Evolutionary conservation across 73 alveolate species (phyloP).

Genomic region (Paramecium primaurelia): DNA sequence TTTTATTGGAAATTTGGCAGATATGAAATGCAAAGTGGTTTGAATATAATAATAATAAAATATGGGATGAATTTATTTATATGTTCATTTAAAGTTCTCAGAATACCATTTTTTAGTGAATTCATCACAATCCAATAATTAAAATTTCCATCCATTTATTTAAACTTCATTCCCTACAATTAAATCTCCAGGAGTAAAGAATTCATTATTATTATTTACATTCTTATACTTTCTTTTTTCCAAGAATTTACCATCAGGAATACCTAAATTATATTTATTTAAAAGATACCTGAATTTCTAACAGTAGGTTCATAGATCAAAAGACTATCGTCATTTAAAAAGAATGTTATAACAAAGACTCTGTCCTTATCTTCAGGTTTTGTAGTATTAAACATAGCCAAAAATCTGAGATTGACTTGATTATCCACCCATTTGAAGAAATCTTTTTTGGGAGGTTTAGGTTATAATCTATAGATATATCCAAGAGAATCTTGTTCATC

Average conservation of each 20-base stretch:
- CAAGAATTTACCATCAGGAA: constrained; percentile 85
- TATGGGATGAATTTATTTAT: background rate
- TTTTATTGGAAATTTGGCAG: background rate
- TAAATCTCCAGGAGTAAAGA: constrained; percentile 79
- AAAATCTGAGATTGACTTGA: constrained; percentile 86
- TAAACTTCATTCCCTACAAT: constrained; percentile 82
- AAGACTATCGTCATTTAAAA: constrained; percentile 89
- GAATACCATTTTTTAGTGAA: constrained; percentile 79
- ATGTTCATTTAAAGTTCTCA: constrained; percentile 4
- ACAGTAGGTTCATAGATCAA: constrained; percentile 89
- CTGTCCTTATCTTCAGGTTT: constrained; percentile 91
- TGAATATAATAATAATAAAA: background rate
- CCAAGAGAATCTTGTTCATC: constrained; percentile 95
- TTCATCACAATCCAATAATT: constrained; percentile 82
- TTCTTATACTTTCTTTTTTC: constrained; percentile 90
- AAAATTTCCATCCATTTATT: constrained; percentile 83
- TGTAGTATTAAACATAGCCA: constrained; percentile 84
- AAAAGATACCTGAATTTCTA: constrained; percentile 77
- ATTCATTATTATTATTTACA: constrained; percentile 67
- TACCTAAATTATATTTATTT: constrained; percentile 57
- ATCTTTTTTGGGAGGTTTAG: constrained; percentile 87
- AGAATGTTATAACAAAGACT: constrained; percentile 85
- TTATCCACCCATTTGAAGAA: constrained; percentile 95
- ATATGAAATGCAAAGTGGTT: background rate
- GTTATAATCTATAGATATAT: constrained; percentile 79